Percentiles rank a stretch among this genome's conserved stretches.
Evolutionary conservation across 1,139 yeast species (phyloP).

Genomic region (Kodamaea sp.): DNA sequence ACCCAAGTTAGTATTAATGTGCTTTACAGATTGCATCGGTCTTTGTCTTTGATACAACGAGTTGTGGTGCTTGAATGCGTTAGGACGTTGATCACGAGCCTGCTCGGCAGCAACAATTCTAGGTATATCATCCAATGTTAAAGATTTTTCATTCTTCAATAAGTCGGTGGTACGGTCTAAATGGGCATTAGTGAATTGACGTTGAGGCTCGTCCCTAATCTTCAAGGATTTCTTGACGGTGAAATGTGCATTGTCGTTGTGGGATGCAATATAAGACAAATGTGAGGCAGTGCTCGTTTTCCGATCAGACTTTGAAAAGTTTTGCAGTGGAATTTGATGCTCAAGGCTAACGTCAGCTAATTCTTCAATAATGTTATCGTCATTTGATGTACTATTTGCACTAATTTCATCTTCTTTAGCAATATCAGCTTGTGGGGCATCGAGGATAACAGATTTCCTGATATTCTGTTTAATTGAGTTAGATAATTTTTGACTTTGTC

Average conservation of each 20-base stretch:
- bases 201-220: slow-evolving; percentile 46
- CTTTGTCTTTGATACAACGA: slow-evolving; percentile 40
- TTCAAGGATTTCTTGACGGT: slow-evolving; percentile 34
- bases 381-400: slow-evolving; percentile 14
- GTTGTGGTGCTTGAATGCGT: slow-evolving; percentile 72
- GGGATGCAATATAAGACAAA: slow-evolving; percentile 21
- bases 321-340: neutral
- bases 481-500: slow-evolving; percentile 64
- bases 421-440: slow-evolving; percentile 57
- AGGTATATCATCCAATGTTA: slow-evolving; percentile 93
- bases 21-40: slow-evolving; percentile 32
- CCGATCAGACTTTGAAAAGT: slow-evolving; percentile 9
- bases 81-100: slow-evolving; percentile 87
- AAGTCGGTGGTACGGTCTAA: slow-evolving; percentile 60
- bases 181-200: slow-evolving; percentile 29
- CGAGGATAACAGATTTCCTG: slow-evolving; percentile 42
- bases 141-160: slow-evolving; percentile 74
- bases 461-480: slow-evolving; percentile 51
- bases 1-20: slow-evolving; percentile 7
- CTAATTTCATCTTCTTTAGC: slow-evolving; percentile 19
- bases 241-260: slow-evolving; percentile 33
- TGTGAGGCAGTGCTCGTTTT: slow-evolving; percentile 19
- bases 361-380: slow-evolving; percentile 15
- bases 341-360: slow-evolving; percentile 9
- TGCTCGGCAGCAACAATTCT: slow-evolving; percentile 96